Percentiles rank a stretch among this genome's conserved stretches.
phyloP scores from a whole-genome alignment of 1,139 yeast species.

The Pichia sp. region DNA sequence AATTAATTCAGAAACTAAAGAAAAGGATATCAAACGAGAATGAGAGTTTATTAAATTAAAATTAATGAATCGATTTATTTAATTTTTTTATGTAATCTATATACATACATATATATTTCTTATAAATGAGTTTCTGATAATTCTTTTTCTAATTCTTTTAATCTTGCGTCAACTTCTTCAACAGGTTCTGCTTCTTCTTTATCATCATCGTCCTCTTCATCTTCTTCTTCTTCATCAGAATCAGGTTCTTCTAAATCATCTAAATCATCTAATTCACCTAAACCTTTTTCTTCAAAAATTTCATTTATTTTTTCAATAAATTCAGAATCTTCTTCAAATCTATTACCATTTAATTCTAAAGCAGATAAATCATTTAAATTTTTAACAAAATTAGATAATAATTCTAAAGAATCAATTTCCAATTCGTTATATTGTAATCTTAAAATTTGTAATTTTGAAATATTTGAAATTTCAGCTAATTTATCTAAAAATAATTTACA shows the following conservation, averaged over 20 bases:
- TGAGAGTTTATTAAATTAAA: not conserved
- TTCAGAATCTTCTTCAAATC: slow-evolving; percentile 73
- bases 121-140: slow-evolving; percentile 38
- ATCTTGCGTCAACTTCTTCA: slow-evolving; percentile 31
- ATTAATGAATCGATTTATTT: too few species aligned
- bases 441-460: slow-evolving; percentile 46
- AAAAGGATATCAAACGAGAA: slow-evolving; percentile 25
- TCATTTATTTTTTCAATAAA: slow-evolving; percentile 48
- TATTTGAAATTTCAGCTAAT: slow-evolving; percentile 33
- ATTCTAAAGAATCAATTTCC: slow-evolving; percentile 54
- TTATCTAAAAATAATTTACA: slow-evolving; percentile 48
- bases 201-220: slow-evolving; percentile 59
- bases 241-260: slow-evolving; percentile 92
- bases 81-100: too few species aligned
- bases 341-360: slow-evolving; percentile 88
- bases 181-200: slow-evolving; percentile 47
- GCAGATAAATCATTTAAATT: slow-evolving; percentile 56
- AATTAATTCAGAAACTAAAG: slow-evolving; percentile 33
- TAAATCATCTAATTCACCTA: slow-evolving; percentile 80
- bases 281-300: slow-evolving; percentile 66
- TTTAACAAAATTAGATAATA: slow-evolving; percentile 47
- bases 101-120: too few species aligned
- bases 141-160: slow-evolving; percentile 51
- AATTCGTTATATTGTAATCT: slow-evolving; percentile 89
- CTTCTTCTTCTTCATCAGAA: slow-evolving; percentile 78